Percentiles rank a stretch among this genome's conserved stretches.
These are phyloP conservation scores for Macrophomina phaseolina DNA, from an alignment of 2,329 filamentous ascomycete genomes.

Conservation along the genomic window DNA sequence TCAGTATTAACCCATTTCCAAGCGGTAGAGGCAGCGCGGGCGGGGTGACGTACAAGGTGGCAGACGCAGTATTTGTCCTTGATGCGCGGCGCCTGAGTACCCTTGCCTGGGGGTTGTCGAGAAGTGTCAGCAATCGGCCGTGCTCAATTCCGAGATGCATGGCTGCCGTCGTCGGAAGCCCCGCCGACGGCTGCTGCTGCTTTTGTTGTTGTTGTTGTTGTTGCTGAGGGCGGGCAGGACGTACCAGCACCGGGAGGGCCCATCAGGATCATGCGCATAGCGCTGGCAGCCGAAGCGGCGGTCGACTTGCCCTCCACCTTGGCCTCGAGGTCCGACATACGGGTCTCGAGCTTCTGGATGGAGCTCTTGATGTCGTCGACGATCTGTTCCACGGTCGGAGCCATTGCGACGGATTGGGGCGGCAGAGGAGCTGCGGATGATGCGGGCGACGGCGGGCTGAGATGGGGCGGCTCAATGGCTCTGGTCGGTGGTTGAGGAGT, in stretches of 20 bases:
- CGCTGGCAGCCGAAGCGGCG: conserved; percentile 55
- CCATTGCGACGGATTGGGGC: conserved; percentile 65
- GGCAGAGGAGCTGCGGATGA: conserved; percentile 10
- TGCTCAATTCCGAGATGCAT: conserved; percentile 19
- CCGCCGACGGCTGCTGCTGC: not conserved
- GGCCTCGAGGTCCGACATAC: conserved; percentile 81
- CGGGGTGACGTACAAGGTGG: conserved; percentile 75
- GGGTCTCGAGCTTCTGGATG: conserved; percentile 81
- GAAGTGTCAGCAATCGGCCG: conserved; percentile 32
- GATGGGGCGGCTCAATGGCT: conserved; percentile 18
- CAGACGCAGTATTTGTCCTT: conserved; percentile 98
- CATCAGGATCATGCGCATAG: conserved; percentile 94
- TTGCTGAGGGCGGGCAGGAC: conserved; percentile 42
- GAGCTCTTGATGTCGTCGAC: conserved; percentile 84
- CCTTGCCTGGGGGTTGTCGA: conserved; percentile 76
- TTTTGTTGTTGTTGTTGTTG: conserved; percentile 1
- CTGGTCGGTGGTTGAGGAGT: conserved; percentile 9
- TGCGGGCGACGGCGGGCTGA: conserved; percentile 7
- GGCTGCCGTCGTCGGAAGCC: not conserved
- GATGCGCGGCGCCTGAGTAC: conserved; percentile 96
- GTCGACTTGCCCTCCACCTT: conserved; percentile 60
- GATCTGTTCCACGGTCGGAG: conserved; percentile 79
- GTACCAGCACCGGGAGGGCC: conserved; percentile 95
- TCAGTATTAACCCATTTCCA: conserved; percentile 9
- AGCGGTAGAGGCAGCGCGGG: not conserved